These are phyloP conservation scores for Fistulifera solaris DNA, from an alignment of 108 stramenopile species.

Conservation along the genomic window DNA sequence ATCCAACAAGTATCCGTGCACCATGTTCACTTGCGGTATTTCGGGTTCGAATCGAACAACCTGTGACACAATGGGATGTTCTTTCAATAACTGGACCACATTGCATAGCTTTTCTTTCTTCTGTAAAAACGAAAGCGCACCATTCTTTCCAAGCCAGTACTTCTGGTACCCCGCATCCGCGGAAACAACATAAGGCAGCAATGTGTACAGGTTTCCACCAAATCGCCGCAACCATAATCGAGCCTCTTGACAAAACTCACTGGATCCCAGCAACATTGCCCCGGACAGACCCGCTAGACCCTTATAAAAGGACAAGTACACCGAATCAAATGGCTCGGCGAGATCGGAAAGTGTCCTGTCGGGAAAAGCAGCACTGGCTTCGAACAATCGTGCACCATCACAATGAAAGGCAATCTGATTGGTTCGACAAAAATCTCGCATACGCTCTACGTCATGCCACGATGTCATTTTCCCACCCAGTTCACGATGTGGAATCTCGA, in stretches of 20 bases:
- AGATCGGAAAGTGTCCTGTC: slow-evolving; percentile 26
- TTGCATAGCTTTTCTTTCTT: slow-evolving; percentile 35
- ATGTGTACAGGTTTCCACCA: slow-evolving; percentile 73
- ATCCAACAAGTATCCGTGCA: slow-evolving; percentile 50
- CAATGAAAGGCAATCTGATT: slow-evolving; percentile 53
- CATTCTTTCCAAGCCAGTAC: slow-evolving; percentile 16
- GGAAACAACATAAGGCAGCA: slow-evolving; percentile 61
- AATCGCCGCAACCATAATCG: slow-evolving; percentile 69
- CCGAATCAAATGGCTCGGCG: slow-evolving; percentile 47
- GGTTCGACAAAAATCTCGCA: slow-evolving; percentile 25
- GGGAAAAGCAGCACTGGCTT: slow-evolving; percentile 49
- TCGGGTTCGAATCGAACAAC: slow-evolving; percentile 55
- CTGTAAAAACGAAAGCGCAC: slow-evolving; percentile 25
- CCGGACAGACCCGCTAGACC: slow-evolving; percentile 67
- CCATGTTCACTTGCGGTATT: slow-evolving; percentile 48
- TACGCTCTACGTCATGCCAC: slow-evolving; percentile 45
- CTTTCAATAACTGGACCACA: slow-evolving; percentile 17
- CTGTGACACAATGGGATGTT: slow-evolving; percentile 8
- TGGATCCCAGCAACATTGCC: slow-evolving; percentile 61
- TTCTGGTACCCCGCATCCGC: slow-evolving; percentile 44
- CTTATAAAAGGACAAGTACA: slow-evolving; percentile 80
- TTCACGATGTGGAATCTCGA: slow-evolving; percentile 80
- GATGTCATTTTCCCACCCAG: slow-evolving; percentile 72
- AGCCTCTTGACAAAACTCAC: slow-evolving; percentile 49
- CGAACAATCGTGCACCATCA: slow-evolving; percentile 81